phyloP scores from a whole-genome alignment of 768 basidiomycete genomes.

The Piloderma croceum region DNA sequence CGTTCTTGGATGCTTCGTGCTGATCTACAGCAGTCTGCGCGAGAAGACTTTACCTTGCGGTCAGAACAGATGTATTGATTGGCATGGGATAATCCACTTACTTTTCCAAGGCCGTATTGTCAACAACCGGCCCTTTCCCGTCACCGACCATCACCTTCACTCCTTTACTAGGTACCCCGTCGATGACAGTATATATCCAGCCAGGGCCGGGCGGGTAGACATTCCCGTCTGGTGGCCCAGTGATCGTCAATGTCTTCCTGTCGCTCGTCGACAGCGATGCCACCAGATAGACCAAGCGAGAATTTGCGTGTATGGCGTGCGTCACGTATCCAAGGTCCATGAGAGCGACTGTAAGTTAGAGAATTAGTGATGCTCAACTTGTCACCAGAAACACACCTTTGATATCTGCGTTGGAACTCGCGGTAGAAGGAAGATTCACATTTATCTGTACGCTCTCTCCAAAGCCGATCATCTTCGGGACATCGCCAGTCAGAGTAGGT shows the following conservation, averaged over 20 bases:
- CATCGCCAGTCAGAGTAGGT: slow-evolving; percentile 42
- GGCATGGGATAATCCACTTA: slow-evolving; percentile 26
- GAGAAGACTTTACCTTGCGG: slow-evolving; percentile 36
- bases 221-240: slow-evolving; percentile 55
- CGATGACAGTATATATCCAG: slow-evolving; percentile 63
- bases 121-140: slow-evolving; percentile 54
- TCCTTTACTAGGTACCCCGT: slow-evolving; percentile 62
- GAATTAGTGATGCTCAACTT: background rate
- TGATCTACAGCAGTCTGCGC: slow-evolving; percentile 44
- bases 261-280: slow-evolving; percentile 26
- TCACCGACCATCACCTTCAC: slow-evolving; percentile 63
- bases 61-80: background rate
- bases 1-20: slow-evolving; percentile 36
- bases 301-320: slow-evolving; percentile 70
- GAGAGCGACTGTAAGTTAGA: slow-evolving; percentile 46
- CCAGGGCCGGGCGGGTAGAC: slow-evolving; percentile 81
- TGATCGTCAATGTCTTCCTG: slow-evolving; percentile 46
- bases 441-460: slow-evolving; percentile 41
- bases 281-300: slow-evolving; percentile 65
- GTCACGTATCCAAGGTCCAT: slow-evolving; percentile 85
- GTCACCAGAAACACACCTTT: slow-evolving; percentile 36
- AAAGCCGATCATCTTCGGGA: slow-evolving; percentile 37
- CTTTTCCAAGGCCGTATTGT: slow-evolving; percentile 53
- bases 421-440: slow-evolving; percentile 37
- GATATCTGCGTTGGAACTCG: slow-evolving; percentile 35